Conservation (phyloP, 345 rosid genomes). For the Arabis hirsuta region DNA sequence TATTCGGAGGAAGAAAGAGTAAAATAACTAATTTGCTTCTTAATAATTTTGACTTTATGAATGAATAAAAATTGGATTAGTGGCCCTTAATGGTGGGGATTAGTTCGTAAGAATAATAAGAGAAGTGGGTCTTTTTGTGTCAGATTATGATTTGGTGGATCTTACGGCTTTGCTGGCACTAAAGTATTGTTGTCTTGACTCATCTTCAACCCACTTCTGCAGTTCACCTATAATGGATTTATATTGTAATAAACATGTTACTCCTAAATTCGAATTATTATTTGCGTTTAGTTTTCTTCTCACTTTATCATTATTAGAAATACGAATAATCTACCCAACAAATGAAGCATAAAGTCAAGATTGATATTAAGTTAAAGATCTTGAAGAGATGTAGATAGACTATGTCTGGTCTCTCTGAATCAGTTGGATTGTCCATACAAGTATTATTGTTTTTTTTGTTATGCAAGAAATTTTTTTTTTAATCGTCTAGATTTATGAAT, state of each 20-base stretch:
- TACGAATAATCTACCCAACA: slow-evolving; percentile 8
- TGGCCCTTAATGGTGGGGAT: slow-evolving; percentile 48
- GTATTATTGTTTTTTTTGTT: neutral
- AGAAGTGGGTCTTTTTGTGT: slow-evolving; percentile 44
- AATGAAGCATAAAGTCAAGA: slow-evolving; percentile 25
- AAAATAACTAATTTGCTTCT: slow-evolving; percentile 28
- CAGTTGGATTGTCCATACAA: neutral
- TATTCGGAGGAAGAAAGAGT: slow-evolving; percentile 20
- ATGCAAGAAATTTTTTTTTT: too few species aligned
- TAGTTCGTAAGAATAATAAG: slow-evolving; percentile 39
- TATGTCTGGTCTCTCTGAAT: neutral
- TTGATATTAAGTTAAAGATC: neutral
- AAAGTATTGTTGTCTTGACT: slow-evolving; percentile 44
- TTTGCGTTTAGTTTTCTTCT: slow-evolving; percentile 3
- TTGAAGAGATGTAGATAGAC: neutral
- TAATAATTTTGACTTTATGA: slow-evolving; percentile 34
- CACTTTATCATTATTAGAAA: slow-evolving; percentile 22
- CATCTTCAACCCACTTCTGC: slow-evolving; percentile 46
- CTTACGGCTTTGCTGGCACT: slow-evolving; percentile 47
- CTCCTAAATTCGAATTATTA: slow-evolving; percentile 22
- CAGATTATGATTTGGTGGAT: slow-evolving; percentile 42
- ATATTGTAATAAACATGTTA: slow-evolving; percentile 42
- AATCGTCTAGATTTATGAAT: too few species aligned
- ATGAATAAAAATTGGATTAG: slow-evolving; percentile 30
- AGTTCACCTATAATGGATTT: slow-evolving; percentile 42